Conservation (phyloP, 768 basidiomycete genomes). For the Punctularia strigosozonata region DNA sequence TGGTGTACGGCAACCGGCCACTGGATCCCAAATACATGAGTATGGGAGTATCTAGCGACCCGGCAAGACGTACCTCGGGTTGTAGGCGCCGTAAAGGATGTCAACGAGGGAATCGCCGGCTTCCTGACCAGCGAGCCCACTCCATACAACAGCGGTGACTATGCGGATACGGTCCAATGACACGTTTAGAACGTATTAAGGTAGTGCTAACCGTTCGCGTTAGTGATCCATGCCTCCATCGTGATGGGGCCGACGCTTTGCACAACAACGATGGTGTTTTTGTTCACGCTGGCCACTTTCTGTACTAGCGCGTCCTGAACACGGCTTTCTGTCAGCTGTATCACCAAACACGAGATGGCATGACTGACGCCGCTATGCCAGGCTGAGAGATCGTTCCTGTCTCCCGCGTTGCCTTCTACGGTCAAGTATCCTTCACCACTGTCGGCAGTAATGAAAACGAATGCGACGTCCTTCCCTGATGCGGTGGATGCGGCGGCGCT, state of each 20-base stretch:
- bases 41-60: not conserved
- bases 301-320: slow-evolving; percentile 27
- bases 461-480: slow-evolving; percentile 32
- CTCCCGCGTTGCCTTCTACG: slow-evolving; percentile 49
- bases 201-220: slow-evolving; percentile 51
- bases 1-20: slow-evolving; percentile 61
- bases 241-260: slow-evolving; percentile 68
- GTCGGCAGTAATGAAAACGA: slow-evolving; percentile 41
- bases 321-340: not conserved
- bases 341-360: slow-evolving; percentile 8
- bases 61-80: slow-evolving; percentile 33
- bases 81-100: slow-evolving; percentile 64
- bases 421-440: slow-evolving; percentile 16
- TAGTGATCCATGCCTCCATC: slow-evolving; percentile 59
- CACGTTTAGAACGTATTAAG: not conserved
- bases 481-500: slow-evolving; percentile 31
- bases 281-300: slow-evolving; percentile 53
- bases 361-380: slow-evolving; percentile 37
- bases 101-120: slow-evolving; percentile 70
- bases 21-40: slow-evolving; percentile 7
- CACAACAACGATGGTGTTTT: slow-evolving; percentile 71
- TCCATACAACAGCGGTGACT: slow-evolving; percentile 17
- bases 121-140: slow-evolving; percentile 59
- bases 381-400: slow-evolving; percentile 36
- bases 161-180: not conserved